Conservation (phyloP, 129 eudicot species). For the Saposhnikovia divaricata region DNA sequence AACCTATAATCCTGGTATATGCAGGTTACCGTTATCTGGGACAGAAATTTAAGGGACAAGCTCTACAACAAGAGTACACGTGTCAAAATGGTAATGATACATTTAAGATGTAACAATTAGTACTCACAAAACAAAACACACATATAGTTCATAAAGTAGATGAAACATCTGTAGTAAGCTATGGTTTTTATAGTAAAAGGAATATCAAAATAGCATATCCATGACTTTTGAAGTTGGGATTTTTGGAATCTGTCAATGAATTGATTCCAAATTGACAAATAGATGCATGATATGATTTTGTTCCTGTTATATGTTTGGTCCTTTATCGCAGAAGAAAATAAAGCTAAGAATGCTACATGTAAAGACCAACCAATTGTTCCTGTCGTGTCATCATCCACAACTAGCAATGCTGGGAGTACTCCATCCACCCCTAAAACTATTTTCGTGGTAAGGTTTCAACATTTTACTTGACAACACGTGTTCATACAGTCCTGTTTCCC, state of each 20-base stretch:
- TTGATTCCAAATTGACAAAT: neutral
- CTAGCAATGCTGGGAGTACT: conserved; percentile 61
- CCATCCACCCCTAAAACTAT: conserved; percentile 90
- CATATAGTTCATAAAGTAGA: neutral
- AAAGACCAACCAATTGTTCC: conserved; percentile 74
- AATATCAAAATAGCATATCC: neutral
- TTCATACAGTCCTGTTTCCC: conserved; percentile 1
- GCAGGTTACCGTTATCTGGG: neutral
- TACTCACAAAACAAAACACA: neutral
- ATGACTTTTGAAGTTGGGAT: neutral
- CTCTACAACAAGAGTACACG: neutral
- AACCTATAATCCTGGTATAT: neutral
- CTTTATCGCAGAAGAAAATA: conserved; percentile 45
- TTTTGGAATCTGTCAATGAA: neutral
- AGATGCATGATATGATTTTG: neutral
- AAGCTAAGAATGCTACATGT: conserved; percentile 49
- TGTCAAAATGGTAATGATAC: neutral
- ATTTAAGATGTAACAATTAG: neutral
- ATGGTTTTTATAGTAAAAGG: neutral
- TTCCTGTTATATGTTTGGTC: conserved; percentile 1
- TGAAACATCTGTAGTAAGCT: neutral
- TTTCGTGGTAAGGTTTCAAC: conserved; percentile 40
- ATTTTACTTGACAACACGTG: neutral
- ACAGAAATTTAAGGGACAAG: neutral
- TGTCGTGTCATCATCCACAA: conserved; percentile 61